Conservation (phyloP, 2,329 filamentous ascomycete species). For the Pseudogymnoascus sp. region DNA sequence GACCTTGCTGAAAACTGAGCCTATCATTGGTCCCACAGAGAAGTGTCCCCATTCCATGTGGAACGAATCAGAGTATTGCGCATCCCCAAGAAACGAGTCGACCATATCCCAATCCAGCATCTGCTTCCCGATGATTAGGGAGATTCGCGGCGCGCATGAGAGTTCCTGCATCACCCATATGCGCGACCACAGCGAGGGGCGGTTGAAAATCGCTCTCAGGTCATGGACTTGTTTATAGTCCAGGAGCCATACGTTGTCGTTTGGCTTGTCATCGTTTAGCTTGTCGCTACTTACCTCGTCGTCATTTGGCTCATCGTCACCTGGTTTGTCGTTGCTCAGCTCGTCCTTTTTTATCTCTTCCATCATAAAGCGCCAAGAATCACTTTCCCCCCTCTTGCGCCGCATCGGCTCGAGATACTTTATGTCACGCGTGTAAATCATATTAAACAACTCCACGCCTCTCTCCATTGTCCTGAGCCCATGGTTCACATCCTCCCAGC, state of each 20-base stretch:
- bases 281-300: too few relatives aligned
- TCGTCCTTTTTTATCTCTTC: too few relatives aligned
- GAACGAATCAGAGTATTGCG: not conserved
- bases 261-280: not conserved
- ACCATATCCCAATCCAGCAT: conserved; percentile 14
- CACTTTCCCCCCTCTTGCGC: not conserved
- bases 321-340: too few relatives aligned
- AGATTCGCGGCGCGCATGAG: conserved; percentile 13
- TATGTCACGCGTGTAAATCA: not conserved
- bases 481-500: too few relatives aligned
- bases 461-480: not conserved
- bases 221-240: not conserved
- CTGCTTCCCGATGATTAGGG: conserved; percentile 1
- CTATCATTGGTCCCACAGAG: not conserved
- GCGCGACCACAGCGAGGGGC: conserved; percentile 11
- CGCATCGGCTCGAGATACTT: not conserved
- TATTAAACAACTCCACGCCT: not conserved
- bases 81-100: not conserved
- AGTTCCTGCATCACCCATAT: conserved; percentile 16
- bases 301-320: too few relatives aligned
- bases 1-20: not conserved
- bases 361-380: not conserved
- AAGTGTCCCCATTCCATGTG: conserved; percentile 5
- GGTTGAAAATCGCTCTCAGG: not conserved
- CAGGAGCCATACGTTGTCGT: not conserved